Evolutionary conservation across 441 rosid genomes (phyloP), one percentile per base, ranked within the genome.

Genomic region (California macrophylla): DNA sequence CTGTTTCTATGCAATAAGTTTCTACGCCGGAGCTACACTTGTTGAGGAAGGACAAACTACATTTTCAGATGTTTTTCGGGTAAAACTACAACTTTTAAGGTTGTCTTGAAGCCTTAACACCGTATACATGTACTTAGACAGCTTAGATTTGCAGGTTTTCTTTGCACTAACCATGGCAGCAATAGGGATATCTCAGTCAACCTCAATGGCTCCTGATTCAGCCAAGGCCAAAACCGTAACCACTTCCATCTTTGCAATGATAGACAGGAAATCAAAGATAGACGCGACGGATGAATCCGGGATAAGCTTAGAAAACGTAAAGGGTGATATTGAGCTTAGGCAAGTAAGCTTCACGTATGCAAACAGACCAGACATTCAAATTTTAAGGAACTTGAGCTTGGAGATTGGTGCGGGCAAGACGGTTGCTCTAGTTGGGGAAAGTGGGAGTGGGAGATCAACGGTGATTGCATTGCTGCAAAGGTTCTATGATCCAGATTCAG

Each of bases 351-450:
- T 90, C 84, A 80, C 60, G 30, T 90, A 87, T 29, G 86, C 91
- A 21, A 75, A 76, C 54, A 62, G 96, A 62, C 88, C 92, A 0
- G 85, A 88, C 56, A 76, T 87, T 68, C 87, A 81, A 65, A 82
- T 88, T 30, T 84, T 90, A 71, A 71, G 67, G 36, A 85, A 84
- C 62, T 60, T 88, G 18, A 74, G 82, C 67, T 76, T 84, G 68
- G 75, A 42, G 28, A 84, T 90, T 45, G 88, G 83, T n/a, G 76
- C 90, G 0, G 92, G 93, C 38, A 84, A 86, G 89, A 86, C 90
- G 23, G 85, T 88, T 36, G 97, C 97, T 70, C 76, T 91, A 68
- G 97, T 93, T 20, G 98, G 96, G 75, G 98, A 93, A 72, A 93
- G 97, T 29, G 96, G 97, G 52, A 77, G 93, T 4, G 92, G 95